Evolutionary conservation across 2,329 filamentous ascomycete species (phyloP).

Genomic region (Botrytis medusae): DNA sequence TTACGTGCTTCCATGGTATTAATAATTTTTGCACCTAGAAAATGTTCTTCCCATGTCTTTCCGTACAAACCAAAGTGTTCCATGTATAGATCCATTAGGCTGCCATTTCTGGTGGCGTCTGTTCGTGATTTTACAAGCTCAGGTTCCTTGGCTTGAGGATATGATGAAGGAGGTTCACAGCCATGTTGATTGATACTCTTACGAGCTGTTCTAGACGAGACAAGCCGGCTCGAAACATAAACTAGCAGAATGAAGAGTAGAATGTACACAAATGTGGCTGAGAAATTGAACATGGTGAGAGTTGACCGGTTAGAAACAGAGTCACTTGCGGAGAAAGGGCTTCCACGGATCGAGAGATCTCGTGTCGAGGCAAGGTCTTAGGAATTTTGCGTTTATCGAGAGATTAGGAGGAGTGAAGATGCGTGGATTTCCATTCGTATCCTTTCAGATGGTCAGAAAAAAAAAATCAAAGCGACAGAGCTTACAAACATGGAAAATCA

Average conservation of each 20-base stretch:
- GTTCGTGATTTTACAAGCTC: constrained; percentile 9
- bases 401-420: neutral
- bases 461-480: neutral
- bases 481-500: neutral
- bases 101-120: constrained; percentile 1
- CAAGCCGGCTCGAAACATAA: neutral
- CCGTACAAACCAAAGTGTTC: constrained; percentile 1
- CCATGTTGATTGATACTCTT: neutral
- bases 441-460: neutral
- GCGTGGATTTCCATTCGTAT: neutral
- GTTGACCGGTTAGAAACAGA: neutral
- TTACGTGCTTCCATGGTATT: constrained; percentile 17
- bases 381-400: neutral
- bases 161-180: neutral
- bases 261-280: neutral
- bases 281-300: neutral
- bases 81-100: constrained; percentile 15
- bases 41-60: constrained; percentile 13
- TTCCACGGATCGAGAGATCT: neutral
- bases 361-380: neutral
- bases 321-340: neutral
- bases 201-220: neutral
- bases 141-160: neutral
- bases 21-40: neutral
- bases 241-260: neutral